A percentile compares a stretch with the other conserved stretches of the same genome.
These are phyloP conservation scores for Magnaporthales sp. DNA, from an alignment of 2,329 filamentous ascomycete genomes.

Conservation along the genomic window DNA sequence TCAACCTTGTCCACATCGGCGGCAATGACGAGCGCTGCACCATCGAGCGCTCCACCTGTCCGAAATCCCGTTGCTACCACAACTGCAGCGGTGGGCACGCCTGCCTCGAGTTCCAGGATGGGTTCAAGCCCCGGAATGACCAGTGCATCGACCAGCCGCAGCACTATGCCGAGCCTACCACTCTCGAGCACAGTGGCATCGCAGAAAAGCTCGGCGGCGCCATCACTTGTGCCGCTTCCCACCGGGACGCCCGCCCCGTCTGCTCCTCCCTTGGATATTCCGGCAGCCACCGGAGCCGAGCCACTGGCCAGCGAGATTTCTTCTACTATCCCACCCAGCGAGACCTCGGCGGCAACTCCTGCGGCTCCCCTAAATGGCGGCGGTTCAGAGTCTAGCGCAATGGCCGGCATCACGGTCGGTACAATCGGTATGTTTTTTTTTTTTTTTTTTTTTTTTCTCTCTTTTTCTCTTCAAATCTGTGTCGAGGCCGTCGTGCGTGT, in stretches of 20 bases:
- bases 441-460: not conserved
- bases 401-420: constrained; percentile 3
- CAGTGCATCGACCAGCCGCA: not conserved
- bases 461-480: not conserved
- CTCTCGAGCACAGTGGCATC: not conserved
- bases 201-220: not conserved
- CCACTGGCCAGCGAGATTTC: not conserved
- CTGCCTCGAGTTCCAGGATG: not conserved
- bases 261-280: not conserved
- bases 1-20: not conserved
- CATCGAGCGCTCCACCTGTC: not conserved
- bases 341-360: not conserved
- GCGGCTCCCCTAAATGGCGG: not conserved
- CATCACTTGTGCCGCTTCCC: not conserved
- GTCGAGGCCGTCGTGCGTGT: not conserved
- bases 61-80: not conserved
- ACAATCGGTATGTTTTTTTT: not conserved
- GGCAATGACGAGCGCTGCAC: not conserved
- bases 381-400: not conserved
- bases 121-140: not conserved
- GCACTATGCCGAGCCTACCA: not conserved
- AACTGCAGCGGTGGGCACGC: not conserved
- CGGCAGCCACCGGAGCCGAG: not conserved
- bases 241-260: not conserved
- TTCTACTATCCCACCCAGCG: not conserved